Evolutionary conservation across 352 stramenopile species (phyloP), one percentile per base, ranked within the genome.

Genomic region (Pythium brassicae): DNA sequence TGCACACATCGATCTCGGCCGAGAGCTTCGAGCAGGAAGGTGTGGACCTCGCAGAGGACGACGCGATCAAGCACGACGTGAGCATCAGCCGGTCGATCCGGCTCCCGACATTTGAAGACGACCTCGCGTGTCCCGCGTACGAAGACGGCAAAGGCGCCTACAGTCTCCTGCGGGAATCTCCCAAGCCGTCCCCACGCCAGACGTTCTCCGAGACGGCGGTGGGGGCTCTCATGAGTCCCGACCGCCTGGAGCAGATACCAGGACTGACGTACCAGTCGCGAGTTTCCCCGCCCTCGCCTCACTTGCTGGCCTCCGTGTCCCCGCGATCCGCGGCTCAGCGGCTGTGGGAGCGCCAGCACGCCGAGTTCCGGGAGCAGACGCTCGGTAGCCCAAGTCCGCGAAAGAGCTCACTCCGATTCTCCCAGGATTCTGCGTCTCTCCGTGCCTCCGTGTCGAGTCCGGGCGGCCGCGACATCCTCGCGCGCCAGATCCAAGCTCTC

Each of bases 101-200:
- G 2, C 74, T 83, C 35, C 72, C 70, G 27, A 84, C 65, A 6
- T 81, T 84, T 29, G 78, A 86, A 73, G 76, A 89, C 42, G 74
- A 87, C 11, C 50, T 67, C 6, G 76, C 66, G 3, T 89, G 74
- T 52, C 76, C 74, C 56, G 78, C 74, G 0, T 89, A 86, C 58
- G 78, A 88, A 43, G 73, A 86, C 44, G 53, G 29, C 34, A 53
- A 25, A 14, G 10, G n/a, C 25, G 17, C 12, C 39, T 22, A 10
- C 39, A 20, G 19, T 20, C 39, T 11, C 39, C 39, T 20, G 39
- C 39, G 20, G 2, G 39, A 20, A n/a, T 4, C n/a, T 9, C 39
- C 14, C 8, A 44, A 6, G 19, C n/a, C 15, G 39, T 9, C 39
- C 3, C 39, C 8, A n/a, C 39, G 17, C 0, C 29, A 35, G 29